A percentile compares a stretch with the other conserved stretches of the same genome.
These are phyloP conservation scores for Grosmannia huntii DNA, from an alignment of 2,329 filamentous ascomycete genomes.

Conservation along the genomic window DNA sequence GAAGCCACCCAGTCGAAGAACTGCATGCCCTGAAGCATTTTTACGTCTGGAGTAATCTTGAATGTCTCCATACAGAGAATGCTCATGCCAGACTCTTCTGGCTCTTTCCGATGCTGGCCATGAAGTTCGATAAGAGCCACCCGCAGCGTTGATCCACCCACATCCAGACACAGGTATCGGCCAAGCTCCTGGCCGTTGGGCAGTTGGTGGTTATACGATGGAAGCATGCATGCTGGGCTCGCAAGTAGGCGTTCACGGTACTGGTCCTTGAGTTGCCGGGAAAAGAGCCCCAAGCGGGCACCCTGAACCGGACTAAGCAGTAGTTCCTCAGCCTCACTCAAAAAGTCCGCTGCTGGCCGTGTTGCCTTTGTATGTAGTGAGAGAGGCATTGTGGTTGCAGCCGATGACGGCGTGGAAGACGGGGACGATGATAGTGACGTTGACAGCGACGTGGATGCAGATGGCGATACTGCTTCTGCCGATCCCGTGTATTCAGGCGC, in stretches of 20 bases:
- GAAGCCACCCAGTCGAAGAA: constrained; percentile 60
- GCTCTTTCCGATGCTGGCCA: constrained; percentile 25
- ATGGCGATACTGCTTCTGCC: neutral
- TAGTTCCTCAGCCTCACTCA: constrained; percentile 40
- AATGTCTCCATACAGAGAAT: constrained; percentile 44
- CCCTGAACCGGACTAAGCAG: constrained; percentile 35
- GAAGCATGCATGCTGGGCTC: constrained; percentile 48
- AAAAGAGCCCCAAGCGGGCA: constrained; percentile 32
- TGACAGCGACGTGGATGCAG: neutral
- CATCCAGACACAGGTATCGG: constrained; percentile 49
- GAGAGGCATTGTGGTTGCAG: neutral
- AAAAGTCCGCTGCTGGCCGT: constrained; percentile 34
- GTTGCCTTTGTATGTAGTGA: neutral
- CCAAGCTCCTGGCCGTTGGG: constrained; percentile 48
- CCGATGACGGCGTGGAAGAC: neutral
- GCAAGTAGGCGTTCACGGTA: constrained; percentile 38
- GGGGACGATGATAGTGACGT: constrained; percentile 1
- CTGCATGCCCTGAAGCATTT: constrained; percentile 40
- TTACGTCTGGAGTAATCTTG: constrained; percentile 42
- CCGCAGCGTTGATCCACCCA: constrained; percentile 56
- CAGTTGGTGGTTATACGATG: constrained; percentile 52
- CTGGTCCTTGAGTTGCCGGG: constrained; percentile 38
- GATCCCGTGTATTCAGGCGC: constrained; percentile 10
- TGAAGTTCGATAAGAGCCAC: constrained; percentile 50
- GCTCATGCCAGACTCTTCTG: constrained; percentile 21